A percentile compares a stretch with the other conserved stretches of the same genome.
Evolutionary conservation across 2,329 filamentous ascomycete species (phyloP).

Genomic region (Botryotinia globosa): DNA sequence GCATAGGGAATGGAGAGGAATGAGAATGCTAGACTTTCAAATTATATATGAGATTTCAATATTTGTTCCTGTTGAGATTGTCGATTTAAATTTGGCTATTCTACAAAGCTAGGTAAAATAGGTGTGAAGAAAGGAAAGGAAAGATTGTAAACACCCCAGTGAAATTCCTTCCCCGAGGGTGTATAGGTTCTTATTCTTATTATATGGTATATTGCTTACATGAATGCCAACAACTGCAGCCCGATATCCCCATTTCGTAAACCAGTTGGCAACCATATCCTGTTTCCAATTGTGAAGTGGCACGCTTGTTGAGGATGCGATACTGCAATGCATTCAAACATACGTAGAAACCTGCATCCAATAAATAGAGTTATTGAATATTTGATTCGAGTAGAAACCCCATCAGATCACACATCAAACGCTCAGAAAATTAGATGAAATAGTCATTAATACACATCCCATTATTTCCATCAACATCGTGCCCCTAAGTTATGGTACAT

Average conservation of each 20-base stretch:
- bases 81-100: background rate
- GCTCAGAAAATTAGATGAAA: background rate
- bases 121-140: background rate
- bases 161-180: background rate
- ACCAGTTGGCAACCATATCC: background rate
- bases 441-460: conserved; percentile 2
- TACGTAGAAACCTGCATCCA: background rate
- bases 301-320: background rate
- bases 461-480: conserved; percentile 13
- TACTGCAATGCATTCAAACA: background rate
- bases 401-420: background rate
- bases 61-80: background rate
- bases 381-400: background rate
- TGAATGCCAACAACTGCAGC: background rate
- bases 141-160: too few relatives aligned
- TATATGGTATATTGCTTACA: background rate
- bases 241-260: background rate
- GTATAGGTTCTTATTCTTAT: background rate
- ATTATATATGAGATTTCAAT: background rate
- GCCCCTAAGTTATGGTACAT: conserved; percentile 1
- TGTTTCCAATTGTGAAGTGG: background rate
- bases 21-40: background rate
- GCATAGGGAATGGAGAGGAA: background rate
- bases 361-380: background rate
- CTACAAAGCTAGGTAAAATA: background rate